Percentiles rank a stretch among this genome's conserved stretches.
phyloP scores from a whole-genome alignment of 805 yeast species.

The Ogataea trehalophila region DNA sequence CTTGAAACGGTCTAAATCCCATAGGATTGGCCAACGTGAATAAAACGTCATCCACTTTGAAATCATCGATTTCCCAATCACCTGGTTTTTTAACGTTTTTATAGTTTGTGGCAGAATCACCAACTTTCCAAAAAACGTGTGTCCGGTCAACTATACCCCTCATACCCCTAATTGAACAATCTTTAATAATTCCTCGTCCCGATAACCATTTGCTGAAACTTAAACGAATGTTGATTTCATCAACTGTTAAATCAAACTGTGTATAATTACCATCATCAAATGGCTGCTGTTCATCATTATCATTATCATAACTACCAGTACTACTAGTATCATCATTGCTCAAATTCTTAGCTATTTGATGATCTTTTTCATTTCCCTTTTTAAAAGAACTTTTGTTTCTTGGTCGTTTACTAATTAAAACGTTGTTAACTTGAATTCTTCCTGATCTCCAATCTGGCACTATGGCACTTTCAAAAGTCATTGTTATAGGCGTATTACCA shows the following conservation, averaged over 20 bases:
- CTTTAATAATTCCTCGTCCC: constrained; percentile 83
- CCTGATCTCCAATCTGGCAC: constrained; percentile 94
- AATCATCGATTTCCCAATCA: constrained; percentile 86
- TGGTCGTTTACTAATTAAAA: constrained; percentile 84
- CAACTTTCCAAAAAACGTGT: constrained; percentile 75
- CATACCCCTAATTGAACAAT: constrained; percentile 74
- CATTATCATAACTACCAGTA: constrained; percentile 19
- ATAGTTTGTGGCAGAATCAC: constrained; percentile 80
- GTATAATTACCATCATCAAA: constrained; percentile 92
- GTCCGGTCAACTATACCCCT: constrained; percentile 92
- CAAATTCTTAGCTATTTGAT: neutral
- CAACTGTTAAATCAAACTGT: constrained; percentile 88
- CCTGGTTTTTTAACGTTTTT: constrained; percentile 73
- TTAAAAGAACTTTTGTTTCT: constrained; percentile 32
- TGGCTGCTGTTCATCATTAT: constrained; percentile 33
- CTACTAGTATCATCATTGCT: neutral
- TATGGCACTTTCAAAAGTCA: constrained; percentile 88
- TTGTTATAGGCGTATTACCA: constrained; percentile 73
- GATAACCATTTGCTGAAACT: constrained; percentile 84
- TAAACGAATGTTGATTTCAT: constrained; percentile 73
- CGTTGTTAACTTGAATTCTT: constrained; percentile 75
- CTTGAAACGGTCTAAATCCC: constrained; percentile 76
- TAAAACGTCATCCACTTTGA: constrained; percentile 78
- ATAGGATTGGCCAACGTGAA: constrained; percentile 79
- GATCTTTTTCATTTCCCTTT: constrained; percentile 25